Evolutionary conservation across 768 basidiomycete species (phyloP).

Genomic region (Suillus hirtellus): DNA sequence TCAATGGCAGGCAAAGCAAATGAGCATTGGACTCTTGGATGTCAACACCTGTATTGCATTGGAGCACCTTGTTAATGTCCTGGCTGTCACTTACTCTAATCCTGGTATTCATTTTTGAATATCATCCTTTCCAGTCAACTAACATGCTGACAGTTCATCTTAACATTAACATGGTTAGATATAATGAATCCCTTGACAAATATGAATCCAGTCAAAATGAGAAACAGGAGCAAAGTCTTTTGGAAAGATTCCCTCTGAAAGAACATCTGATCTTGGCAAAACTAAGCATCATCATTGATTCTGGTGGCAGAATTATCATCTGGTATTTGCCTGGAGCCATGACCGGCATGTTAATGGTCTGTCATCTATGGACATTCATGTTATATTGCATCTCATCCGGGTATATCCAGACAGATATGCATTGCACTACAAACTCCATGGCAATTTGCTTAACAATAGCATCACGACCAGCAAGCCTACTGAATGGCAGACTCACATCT

Average conservation of each 20-base stretch:
- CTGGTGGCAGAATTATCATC: background rate
- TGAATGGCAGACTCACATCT: background rate
- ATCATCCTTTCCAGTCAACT: background rate
- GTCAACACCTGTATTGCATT: background rate
- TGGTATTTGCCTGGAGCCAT: conserved; percentile 3
- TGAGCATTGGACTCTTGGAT: background rate
- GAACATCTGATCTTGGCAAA: background rate
- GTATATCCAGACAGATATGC: background rate
- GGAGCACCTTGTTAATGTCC: background rate
- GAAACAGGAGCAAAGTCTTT: background rate
- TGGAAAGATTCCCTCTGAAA: background rate
- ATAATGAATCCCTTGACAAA: background rate
- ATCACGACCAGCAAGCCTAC: background rate
- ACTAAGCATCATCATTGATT: background rate
- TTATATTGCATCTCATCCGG: background rate
- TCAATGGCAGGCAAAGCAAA: background rate
- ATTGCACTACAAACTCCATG: background rate
- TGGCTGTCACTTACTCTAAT: background rate
- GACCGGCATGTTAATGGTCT: background rate
- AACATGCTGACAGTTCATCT: background rate
- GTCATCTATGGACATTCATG: background rate
- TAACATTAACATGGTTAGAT: background rate
- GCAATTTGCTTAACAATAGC: background rate
- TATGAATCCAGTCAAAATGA: background rate
- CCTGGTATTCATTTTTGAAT: background rate